Conservation (phyloP, 208 protist genomes). For the Tritrichomonas foetus region DNA sequence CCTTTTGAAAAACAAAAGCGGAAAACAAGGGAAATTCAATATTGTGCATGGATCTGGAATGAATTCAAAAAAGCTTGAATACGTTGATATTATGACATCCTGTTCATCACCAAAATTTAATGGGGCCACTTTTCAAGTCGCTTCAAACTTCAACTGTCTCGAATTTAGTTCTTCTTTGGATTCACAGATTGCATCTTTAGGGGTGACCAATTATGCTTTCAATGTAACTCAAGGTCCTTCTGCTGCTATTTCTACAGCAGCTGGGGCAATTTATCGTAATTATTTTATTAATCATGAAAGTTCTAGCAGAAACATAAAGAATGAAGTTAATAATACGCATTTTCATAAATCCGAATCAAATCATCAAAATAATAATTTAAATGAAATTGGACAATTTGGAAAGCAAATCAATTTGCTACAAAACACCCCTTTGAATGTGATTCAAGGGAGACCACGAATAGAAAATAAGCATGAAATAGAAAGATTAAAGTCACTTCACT, state of each 20-base stretch:
- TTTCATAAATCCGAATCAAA: too few species aligned
- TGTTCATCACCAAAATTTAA: not conserved
- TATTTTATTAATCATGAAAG: too few species aligned
- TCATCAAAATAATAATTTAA: too few species aligned
- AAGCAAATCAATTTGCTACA: not conserved
- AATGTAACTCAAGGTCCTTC: constrained; percentile 68
- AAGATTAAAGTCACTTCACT: not conserved
- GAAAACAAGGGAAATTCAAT: too few species aligned
- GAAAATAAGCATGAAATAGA: not conserved
- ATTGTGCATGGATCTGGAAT: too few species aligned
- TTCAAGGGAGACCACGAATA: not conserved
- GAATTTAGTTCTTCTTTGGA: constrained; percentile 64
- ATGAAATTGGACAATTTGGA: not conserved
- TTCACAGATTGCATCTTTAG: constrained; percentile 56
- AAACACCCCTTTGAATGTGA: not conserved
- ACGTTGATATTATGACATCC: not conserved
- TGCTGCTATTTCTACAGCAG: constrained; percentile 48
- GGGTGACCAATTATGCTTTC: constrained; percentile 60
- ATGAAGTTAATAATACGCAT: too few species aligned
- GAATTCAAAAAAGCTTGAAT: too few species aligned
- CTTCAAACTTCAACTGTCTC: constrained; percentile 70
- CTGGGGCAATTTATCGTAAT: constrained; percentile 65
- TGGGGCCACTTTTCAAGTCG: constrained; percentile 59
- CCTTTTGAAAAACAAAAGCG: too few species aligned
- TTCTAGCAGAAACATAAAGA: too few species aligned